phyloP scores from a whole-genome alignment of 768 basidiomycete genomes.

The Auricularia auricula-judae region DNA sequence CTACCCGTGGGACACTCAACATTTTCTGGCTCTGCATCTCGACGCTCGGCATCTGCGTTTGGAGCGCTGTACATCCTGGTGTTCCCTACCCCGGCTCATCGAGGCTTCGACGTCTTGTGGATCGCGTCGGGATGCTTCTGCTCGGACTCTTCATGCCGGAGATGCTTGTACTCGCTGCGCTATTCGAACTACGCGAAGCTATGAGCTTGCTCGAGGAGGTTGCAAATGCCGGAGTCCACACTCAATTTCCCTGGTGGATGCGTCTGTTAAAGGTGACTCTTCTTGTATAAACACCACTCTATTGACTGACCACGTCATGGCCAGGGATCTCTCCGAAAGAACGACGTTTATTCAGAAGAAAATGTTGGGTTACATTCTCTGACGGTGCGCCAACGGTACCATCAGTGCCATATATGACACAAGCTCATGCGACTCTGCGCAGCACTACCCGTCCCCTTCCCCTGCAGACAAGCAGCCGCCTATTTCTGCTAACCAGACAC shows the following conservation, averaged over 20 bases:
- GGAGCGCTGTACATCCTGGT: slow-evolving; percentile 8
- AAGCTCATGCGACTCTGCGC: too few species aligned
- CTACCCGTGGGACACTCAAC: slow-evolving; percentile 6
- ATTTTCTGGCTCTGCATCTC: slow-evolving; percentile 8
- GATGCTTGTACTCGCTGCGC: slow-evolving; percentile 3
- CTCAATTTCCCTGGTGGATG: background rate
- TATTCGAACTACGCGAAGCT: background rate
- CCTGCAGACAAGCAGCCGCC: background rate
- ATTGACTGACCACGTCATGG: too few species aligned
- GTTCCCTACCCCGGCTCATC: background rate
- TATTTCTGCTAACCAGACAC: background rate
- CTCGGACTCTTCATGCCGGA: slow-evolving; percentile 7
- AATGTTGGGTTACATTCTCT: too few species aligned
- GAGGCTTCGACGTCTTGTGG: background rate
- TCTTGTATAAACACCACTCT: too few species aligned
- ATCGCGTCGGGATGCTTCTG: background rate
- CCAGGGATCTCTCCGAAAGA: too few species aligned
- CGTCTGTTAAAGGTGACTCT: background rate
- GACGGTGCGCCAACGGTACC: too few species aligned
- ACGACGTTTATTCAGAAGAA: too few species aligned
- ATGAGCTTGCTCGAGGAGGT: background rate
- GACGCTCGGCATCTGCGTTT: slow-evolving; percentile 9
- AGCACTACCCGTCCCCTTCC: background rate
- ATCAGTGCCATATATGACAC: too few species aligned
- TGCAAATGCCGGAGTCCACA: too few species aligned